These are phyloP conservation scores for Elaeis guineensis DNA, from an alignment of 176 grass and related monocot species.

Conservation along the genomic window DNA sequence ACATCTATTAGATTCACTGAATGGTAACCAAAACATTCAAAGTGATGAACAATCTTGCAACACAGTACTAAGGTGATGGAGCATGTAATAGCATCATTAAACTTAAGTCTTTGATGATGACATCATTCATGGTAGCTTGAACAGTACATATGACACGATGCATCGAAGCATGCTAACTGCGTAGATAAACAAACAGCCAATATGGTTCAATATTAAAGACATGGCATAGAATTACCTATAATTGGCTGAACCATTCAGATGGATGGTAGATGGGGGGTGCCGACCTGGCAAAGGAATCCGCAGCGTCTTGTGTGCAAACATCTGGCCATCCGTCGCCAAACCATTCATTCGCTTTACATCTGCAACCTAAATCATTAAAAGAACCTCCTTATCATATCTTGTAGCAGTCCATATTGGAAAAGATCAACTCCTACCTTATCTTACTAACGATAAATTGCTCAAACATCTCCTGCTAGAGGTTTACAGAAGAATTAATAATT, in stretches of 20 bases:
- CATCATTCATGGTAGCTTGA: no score
- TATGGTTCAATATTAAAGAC: not conserved
- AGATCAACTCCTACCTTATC: not conserved
- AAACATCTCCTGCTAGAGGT: no score
- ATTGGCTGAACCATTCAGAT: conserved; percentile 15
- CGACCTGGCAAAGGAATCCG: conserved; percentile 63
- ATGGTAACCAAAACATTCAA: no score
- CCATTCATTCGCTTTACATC: conserved; percentile 80
- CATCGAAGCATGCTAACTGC: not conserved
- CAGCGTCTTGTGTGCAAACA: conserved; percentile 84
- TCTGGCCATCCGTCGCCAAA: conserved; percentile 68
- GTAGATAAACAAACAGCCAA: not conserved
- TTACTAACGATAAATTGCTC: not conserved
- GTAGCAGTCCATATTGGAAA: not conserved
- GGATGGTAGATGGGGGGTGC: conserved; percentile 38
- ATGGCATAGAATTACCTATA: conserved; percentile 32
- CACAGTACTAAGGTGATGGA: no score
- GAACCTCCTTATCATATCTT: not conserved
- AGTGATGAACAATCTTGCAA: no score
- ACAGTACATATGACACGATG: not conserved
- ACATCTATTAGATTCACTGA: no score
- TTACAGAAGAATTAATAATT: no score
- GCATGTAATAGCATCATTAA: no score
- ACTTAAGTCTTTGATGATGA: no score
- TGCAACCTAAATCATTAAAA: conserved; percentile 44